Conservation (phyloP, 441 rosid genomes). For the Theobroma grandiflorum region DNA sequence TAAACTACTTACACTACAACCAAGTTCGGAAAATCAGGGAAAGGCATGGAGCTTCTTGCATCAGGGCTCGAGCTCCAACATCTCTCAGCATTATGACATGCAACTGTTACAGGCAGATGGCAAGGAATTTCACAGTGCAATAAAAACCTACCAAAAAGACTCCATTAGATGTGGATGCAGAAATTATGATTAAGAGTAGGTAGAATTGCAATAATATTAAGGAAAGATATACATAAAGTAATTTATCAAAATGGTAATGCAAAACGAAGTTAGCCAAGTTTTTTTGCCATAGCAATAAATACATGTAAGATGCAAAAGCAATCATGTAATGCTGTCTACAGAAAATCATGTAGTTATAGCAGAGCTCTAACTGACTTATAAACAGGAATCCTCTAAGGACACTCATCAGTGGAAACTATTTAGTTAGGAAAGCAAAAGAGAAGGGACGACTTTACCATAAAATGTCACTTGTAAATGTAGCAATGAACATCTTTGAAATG, state of each 20-base stretch:
- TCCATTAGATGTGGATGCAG: constrained; percentile 34
- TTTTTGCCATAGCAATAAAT: background rate
- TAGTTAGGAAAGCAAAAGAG: background rate
- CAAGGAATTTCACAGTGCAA: constrained; percentile 74
- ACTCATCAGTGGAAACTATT: background rate
- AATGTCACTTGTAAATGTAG: constrained; percentile 91
- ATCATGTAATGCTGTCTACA: constrained; percentile 13
- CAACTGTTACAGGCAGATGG: constrained; percentile 84
- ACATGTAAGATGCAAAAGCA: constrained; percentile 17
- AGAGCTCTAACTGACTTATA: constrained; percentile 17
- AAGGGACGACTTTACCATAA: constrained; percentile 55
- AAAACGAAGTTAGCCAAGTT: background rate
- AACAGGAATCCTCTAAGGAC: background rate
- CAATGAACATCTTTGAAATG: constrained; percentile 73
- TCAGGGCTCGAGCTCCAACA: constrained; percentile 86
- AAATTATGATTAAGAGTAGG: background rate
- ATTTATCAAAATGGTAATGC: background rate
- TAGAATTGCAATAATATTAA: constrained; percentile 15
- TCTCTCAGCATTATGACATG: constrained; percentile 81
- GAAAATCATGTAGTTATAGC: background rate
- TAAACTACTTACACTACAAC: constrained; percentile 67
- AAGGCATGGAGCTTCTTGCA: constrained; percentile 66
- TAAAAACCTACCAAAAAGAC: constrained; percentile 66
- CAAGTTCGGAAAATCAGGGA: constrained; percentile 73
- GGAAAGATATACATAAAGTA: background rate